Evolutionary conservation across 768 basidiomycete species (phyloP), one percentile per base, ranked within the genome.

Genomic region (Termitomyces sp.): DNA sequence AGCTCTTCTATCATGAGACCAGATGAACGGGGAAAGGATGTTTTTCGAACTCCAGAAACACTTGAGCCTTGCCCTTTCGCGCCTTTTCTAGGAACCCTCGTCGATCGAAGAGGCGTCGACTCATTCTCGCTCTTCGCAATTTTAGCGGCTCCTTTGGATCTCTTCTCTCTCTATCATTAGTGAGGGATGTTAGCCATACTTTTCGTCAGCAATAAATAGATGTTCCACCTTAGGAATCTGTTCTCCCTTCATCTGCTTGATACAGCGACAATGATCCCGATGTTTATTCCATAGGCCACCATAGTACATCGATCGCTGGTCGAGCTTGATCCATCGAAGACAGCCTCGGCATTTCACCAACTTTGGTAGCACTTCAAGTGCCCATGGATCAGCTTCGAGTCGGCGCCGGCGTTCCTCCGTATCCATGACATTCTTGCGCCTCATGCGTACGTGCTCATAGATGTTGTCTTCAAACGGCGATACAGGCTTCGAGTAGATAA

Each of bases 361-460:
- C 46, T 60, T 60, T 13, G 59, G 43, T n/a, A 47, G 26, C 1
- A 60, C 59, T 32, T 43, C 30, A 14, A 47, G 20, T 5, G 55
- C 24, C 59, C 59, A 60, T 14, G 22, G 24, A 30, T 60, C 59
- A 6, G 26, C 51, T 26, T 56, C 55, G 2, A 60, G 55, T 30
- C n/a, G 22, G 13, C 51, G 45, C 6, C 59, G 59, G 30, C 55
- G 59, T 36, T 53, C 59, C 10, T 48, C 40, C 20, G 22, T 26
- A 40, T 60, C 59, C 59, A 60, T 60, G 22, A 56, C 36, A 40
- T 60, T 56, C 32, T 56, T 56, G 32, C 58, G 52, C 43, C 35
- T 59, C 18, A 26, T 32, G 22, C 6, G n/a, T 13, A 26, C 32
- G 9, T 24, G 28, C 11, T 33, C 44, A 18, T 41, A 30, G 10